phyloP scores from a whole-genome alignment of 2,329 filamentous ascomycete genomes.

The Penicillium verrucosum region DNA sequence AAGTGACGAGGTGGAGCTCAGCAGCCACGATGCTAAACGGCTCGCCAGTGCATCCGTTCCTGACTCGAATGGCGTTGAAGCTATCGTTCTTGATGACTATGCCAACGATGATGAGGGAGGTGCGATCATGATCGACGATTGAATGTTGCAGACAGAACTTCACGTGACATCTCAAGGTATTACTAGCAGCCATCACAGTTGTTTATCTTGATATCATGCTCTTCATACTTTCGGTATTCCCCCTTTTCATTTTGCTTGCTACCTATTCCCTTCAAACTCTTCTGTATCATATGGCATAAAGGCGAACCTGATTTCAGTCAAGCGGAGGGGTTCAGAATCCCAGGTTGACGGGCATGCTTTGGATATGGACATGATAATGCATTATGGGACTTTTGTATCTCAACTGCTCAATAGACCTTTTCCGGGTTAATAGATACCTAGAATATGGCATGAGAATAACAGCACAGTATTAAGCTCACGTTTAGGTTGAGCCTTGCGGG shows the following conservation, averaged over 20 bases:
- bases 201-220: neutral
- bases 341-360: neutral
- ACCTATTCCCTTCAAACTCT: neutral
- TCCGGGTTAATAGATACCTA: neutral
- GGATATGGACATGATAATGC: neutral
- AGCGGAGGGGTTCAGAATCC: neutral
- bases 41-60: constrained; percentile 35
- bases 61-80: constrained; percentile 41
- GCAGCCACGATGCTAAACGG: constrained; percentile 40
- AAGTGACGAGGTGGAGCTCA: constrained; percentile 35
- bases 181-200: neutral
- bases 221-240: constrained; percentile 10
- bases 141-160: constrained; percentile 20
- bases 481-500: neutral
- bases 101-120: constrained; percentile 46
- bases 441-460: neutral
- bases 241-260: neutral
- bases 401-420: neutral
- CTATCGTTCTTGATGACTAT: constrained; percentile 46
- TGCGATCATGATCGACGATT: constrained; percentile 66
- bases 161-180: neutral
- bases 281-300: constrained; percentile 20
- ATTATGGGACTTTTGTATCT: neutral
- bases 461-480: neutral
- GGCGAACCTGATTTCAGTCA: constrained; percentile 5